phyloP scores from a whole-genome alignment of 1,284 basidiomycete species.

The Mycena citricolor region DNA sequence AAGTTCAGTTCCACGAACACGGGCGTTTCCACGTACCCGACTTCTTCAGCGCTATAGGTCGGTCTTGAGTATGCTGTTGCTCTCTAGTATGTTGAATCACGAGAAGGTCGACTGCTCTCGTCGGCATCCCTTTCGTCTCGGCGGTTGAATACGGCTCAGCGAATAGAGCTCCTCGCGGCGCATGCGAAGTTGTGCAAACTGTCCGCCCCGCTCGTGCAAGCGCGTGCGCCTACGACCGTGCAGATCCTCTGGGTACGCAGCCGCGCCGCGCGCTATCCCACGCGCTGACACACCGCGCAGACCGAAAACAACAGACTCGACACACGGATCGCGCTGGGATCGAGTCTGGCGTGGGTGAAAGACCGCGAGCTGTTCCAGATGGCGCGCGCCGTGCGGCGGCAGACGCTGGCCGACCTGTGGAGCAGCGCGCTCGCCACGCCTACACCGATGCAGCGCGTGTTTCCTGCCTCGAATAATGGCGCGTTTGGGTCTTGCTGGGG shows the following conservation, averaged over 20 bases:
- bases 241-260: slow-evolving; percentile 14
- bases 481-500: slow-evolving; percentile 19
- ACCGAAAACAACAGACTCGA: slow-evolving; percentile 2
- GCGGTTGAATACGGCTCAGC: not conserved
- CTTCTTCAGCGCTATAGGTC: slow-evolving; percentile 17
- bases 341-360: slow-evolving; percentile 19
- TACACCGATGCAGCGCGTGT: slow-evolving; percentile 14
- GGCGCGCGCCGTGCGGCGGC: slow-evolving; percentile 12
- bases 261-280: too few relatives aligned
- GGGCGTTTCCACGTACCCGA: slow-evolving; percentile 7
- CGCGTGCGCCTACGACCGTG: slow-evolving; percentile 18
- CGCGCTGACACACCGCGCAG: too few relatives aligned
- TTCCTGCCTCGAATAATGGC: slow-evolving; percentile 13
- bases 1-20: slow-evolving; percentile 17
- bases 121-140: slow-evolving; percentile 12
- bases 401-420: slow-evolving; percentile 12
- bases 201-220: slow-evolving; percentile 10
- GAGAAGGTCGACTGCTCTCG: too few relatives aligned
- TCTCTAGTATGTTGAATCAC: not conserved
- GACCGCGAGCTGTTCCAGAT: slow-evolving; percentile 13
- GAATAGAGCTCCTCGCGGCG: slow-evolving; percentile 14
- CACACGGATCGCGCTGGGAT: slow-evolving; percentile 8
- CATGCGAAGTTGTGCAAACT: slow-evolving; percentile 18
- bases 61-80: slow-evolving; percentile 1
- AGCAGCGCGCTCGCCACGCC: slow-evolving; percentile 8